These are phyloP conservation scores for Meira miltonrushii DNA, from an alignment of 1,284 basidiomycete genomes.

Conservation along the genomic window DNA sequence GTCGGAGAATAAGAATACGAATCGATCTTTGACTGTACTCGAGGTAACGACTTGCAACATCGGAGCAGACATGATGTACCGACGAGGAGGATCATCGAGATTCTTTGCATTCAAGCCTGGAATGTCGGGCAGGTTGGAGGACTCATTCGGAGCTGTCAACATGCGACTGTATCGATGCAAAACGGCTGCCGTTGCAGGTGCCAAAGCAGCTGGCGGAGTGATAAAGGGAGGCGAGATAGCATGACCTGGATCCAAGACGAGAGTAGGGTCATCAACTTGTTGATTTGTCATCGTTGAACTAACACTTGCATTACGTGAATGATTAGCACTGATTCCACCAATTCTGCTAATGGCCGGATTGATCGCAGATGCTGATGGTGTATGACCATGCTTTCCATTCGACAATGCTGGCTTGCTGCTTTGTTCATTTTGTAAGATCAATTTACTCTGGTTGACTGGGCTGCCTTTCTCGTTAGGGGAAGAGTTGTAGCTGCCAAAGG, in stretches of 20 bases:
- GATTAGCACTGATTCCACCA: background rate
- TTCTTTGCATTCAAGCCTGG: slow-evolving; percentile 8
- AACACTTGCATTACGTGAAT: background rate
- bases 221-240: slow-evolving; percentile 1
- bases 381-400: no score
- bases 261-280: no score
- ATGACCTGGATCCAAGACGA: background rate
- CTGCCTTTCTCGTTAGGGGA: no score
- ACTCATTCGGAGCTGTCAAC: slow-evolving; percentile 19
- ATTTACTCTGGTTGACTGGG: no score
- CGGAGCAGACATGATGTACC: slow-evolving; percentile 73
- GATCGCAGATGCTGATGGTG: no score
- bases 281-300: background rate
- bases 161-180: slow-evolving; percentile 40
- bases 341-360: background rate
- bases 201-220: slow-evolving; percentile 12
- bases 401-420: no score
- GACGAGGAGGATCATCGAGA: slow-evolving; percentile 68
- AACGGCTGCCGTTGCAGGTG: slow-evolving; percentile 31
- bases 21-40: slow-evolving; percentile 90
- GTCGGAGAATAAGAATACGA: slow-evolving; percentile 91
- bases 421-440: no score
- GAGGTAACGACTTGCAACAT: slow-evolving; percentile 89
- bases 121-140: slow-evolving; percentile 3
- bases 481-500: no score